Evolutionary conservation across 345 rosid genomes (phyloP).

Genomic region (Xanthoceras sorbifolium): DNA sequence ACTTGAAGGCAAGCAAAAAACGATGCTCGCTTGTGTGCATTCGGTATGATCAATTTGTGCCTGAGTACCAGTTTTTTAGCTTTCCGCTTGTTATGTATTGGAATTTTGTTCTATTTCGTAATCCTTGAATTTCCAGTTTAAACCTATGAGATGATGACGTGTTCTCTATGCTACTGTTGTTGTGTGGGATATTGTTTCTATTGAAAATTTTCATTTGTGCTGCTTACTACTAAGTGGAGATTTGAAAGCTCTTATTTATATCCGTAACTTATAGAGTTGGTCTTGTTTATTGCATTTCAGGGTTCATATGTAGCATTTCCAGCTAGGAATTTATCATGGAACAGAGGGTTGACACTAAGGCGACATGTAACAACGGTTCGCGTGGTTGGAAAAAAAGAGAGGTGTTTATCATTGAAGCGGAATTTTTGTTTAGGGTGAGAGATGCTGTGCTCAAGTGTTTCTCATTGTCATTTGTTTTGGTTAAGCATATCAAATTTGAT

Average conservation of each 20-base stretch:
- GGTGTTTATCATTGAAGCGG: constrained; percentile 39
- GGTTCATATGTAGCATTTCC: constrained; percentile 66
- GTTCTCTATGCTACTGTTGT: neutral
- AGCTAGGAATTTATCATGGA: constrained; percentile 56
- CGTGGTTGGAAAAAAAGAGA: constrained; percentile 50
- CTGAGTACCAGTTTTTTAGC: neutral
- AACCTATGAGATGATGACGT: constrained; percentile 6
- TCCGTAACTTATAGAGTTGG: neutral
- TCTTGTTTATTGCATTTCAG: constrained; percentile 40
- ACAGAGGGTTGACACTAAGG: constrained; percentile 53
- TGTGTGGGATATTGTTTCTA: neutral
- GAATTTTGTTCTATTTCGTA: neutral
- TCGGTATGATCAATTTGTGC: neutral
- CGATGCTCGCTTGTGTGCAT: neutral
- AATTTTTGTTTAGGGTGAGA: constrained; percentile 53
- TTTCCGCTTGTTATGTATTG: constrained; percentile 1
- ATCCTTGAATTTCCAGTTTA: neutral
- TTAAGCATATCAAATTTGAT: neutral
- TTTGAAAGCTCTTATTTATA: constrained; percentile 7
- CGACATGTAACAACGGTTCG: constrained; percentile 43
- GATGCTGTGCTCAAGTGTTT: neutral
- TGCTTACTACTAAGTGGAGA: constrained; percentile 2
- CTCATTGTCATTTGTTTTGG: constrained; percentile 1
- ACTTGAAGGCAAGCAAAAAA: neutral
- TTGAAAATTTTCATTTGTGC: neutral